Evolutionary conservation across 2,329 filamentous ascomycete genomes (phyloP), one percentile per base, ranked within the genome.

Genomic region (Didymella segeticola): DNA sequence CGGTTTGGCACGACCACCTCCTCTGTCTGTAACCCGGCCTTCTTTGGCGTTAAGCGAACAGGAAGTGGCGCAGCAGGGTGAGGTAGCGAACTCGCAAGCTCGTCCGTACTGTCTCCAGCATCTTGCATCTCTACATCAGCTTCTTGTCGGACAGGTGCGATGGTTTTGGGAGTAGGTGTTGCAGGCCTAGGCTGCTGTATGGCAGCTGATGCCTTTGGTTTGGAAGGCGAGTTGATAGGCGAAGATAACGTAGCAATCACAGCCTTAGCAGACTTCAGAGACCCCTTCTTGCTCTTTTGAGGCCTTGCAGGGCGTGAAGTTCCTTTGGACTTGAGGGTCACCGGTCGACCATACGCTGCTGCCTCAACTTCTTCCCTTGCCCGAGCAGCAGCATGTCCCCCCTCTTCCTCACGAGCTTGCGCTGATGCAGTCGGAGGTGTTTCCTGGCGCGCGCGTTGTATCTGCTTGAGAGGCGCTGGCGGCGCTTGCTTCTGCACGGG

Each of bases 1-100:
- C 85, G 79, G 47, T 82, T 81, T 5, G 80, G 79, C 11, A 77
- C 74, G 20, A 79, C 60, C 9, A 75, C 30, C 22, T 68, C 61
- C 11, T 55, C 60, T 1, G 15, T 7, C 4, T 45, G 12, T 10
- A 26, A 9, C 14, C 46, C 39, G 5, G 25, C 2, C 23, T 41
- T 49, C n/a, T 19, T 45, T 34, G 45, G 51, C 11, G 51, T 54
- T 23, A 46, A 34, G 12, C 51, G 51, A 3, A 60, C 47, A 9
- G 66, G 61, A 17, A 60, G 54, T 29, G 53, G 64, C 14, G 62
- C 33, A 22, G 64, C 53, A 36, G 53, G 41, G 7, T 58, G 41
- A 19, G 62, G 56, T 15, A 62, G 54, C 20, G 64, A 50, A 19
- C 50, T 60, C 15, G 65, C 56, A 47, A 66, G 64, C 41, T 68